Evolutionary conservation across 2,329 filamentous ascomycete species (phyloP), one percentile per base, ranked within the genome.

Genomic region (Diplodia mutila): DNA sequence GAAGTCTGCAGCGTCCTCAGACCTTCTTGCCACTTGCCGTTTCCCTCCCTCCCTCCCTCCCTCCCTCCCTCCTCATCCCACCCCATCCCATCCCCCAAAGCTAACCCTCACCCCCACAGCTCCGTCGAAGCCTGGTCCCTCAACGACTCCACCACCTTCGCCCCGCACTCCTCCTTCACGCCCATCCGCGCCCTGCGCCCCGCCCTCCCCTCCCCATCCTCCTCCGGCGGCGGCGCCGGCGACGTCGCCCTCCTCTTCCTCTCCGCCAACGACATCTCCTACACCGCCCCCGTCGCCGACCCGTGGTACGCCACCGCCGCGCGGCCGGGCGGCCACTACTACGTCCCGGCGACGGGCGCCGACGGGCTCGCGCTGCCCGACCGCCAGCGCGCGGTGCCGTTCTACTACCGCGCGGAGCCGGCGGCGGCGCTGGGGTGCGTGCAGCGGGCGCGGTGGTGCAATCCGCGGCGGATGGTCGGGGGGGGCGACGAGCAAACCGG

Each of bases 181-280:
- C 75, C 78, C 0, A 73, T 76, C 37, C 67, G 71, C 16, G 71
- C 69, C 32, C 73, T 80, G 49, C 69, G 69, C 3, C 69, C 71
- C 16, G 71, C 69, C 32, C 73, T 80, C 52, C 69, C 69, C 3
- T 69, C 71, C 21, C 69, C 65, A 3, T 72, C 69, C 3, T 69
- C 70, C 21, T 69, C 65, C 3, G 72, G 77, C 55, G 73, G 74
- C 1, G 3, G 18, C 18, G 1, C 42, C 42, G 42, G 42, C 11
- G 78, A 80, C 59, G 53, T 75, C 6, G 70, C 72, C 14, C 51
- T 79, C 9, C 70, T 78, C 54, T 77, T 76, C 69, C 70, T 80
- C 7, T 70, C 71, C 8, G 64, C 72, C 6, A 76, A 75, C 39
- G 65, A 57, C 32, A 70, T 80, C 34, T 39, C 34, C 14, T 79